phyloP scores from a whole-genome alignment of 805 yeast species.

The Candida endomychidarum region DNA sequence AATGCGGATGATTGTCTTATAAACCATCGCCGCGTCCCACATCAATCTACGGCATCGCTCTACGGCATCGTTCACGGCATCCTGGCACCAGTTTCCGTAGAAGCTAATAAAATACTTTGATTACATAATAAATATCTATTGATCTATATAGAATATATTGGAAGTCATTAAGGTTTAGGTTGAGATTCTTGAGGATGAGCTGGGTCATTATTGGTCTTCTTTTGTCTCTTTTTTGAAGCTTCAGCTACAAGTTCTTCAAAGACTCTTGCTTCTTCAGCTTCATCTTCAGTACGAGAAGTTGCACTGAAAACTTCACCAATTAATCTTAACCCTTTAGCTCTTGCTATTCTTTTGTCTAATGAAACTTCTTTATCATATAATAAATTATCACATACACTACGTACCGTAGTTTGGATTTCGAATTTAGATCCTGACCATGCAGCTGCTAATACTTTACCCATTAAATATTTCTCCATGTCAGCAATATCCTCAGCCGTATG shows the following conservation, averaged over 20 bases:
- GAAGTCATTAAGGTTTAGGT: constrained; percentile 1
- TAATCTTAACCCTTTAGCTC: constrained; percentile 63
- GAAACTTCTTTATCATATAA: constrained; percentile 57
- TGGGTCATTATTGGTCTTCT: constrained; percentile 20
- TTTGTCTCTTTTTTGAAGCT: constrained; percentile 42
- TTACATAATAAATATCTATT: background rate
- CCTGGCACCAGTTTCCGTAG: background rate
- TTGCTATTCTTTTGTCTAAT: constrained; percentile 45
- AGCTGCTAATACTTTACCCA: constrained; percentile 79
- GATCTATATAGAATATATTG: background rate
- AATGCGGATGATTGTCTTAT: background rate
- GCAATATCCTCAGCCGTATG: constrained; percentile 61
- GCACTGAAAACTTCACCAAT: constrained; percentile 63
- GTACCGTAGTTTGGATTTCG: constrained; percentile 71
- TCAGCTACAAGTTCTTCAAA: constrained; percentile 69
- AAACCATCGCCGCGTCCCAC: background rate
- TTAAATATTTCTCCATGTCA: constrained; percentile 67
- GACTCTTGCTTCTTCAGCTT: constrained; percentile 73
- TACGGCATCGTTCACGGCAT: background rate
- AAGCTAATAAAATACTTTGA: background rate
- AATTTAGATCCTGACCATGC: constrained; percentile 84
- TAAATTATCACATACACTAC: constrained; percentile 67
- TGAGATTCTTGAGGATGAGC: background rate
- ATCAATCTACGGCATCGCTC: background rate
- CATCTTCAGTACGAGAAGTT: constrained; percentile 62